phyloP scores from a whole-genome alignment of 169 alveolate genomes.

The Plasmodium chabaudi region DNA sequence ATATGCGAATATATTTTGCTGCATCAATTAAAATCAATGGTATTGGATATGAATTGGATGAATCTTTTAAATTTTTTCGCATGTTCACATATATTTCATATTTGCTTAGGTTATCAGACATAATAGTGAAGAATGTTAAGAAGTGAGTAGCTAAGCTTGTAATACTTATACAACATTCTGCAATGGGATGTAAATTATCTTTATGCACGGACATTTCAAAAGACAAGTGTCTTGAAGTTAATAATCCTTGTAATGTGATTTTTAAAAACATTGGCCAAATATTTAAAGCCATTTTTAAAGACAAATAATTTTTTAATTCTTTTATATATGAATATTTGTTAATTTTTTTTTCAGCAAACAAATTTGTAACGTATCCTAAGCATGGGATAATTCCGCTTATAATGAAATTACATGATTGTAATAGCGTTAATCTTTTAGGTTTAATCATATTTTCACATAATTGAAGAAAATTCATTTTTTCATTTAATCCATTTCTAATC shows the following conservation, averaged over 20 bases:
- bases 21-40: conserved; percentile 70
- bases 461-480: conserved; percentile 34
- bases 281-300: conserved; percentile 77
- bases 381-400: conserved; percentile 76
- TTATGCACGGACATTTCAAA: conserved; percentile 76
- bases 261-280: conserved; percentile 77
- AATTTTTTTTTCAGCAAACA: conserved; percentile 57
- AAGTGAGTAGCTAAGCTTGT: conserved; percentile 76
- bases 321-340: conserved; percentile 58
- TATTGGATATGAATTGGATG: conserved; percentile 24
- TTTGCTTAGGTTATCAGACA: conserved; percentile 65
- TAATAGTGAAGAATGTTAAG: conserved; percentile 64
- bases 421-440: conserved; percentile 62
- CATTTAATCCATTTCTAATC: conserved; percentile 39
- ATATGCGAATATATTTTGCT: conserved; percentile 72
- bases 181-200: conserved; percentile 63
- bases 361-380: conserved; percentile 65
- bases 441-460: conserved; percentile 70
- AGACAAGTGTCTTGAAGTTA: conserved; percentile 70
- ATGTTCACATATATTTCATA: conserved; percentile 65
- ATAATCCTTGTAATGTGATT: conserved; percentile 62
- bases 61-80: conserved; percentile 24
- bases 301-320: conserved; percentile 66
- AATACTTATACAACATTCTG: conserved; percentile 70
- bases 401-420: conserved; percentile 71